These are phyloP conservation scores for Exophiala bonariae DNA, from an alignment of 2,329 filamentous ascomycete genomes.

Conservation along the genomic window DNA sequence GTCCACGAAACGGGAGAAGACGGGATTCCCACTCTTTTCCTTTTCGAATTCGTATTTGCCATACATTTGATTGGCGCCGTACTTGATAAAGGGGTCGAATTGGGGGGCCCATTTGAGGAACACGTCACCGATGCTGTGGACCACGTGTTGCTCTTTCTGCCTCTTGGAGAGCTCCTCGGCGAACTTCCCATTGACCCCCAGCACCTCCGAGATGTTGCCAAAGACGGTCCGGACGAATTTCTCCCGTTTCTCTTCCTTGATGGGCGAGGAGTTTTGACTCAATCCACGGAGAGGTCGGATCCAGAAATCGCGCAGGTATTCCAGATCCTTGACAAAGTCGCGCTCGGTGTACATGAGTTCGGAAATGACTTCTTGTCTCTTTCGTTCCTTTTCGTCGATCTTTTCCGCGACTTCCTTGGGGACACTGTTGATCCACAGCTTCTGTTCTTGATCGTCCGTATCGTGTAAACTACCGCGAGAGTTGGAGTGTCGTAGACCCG, in stretches of 20 bases:
- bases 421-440: conserved; percentile 98
- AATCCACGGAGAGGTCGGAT: conserved; percentile 80
- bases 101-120: conserved; percentile 89
- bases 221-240: conserved; percentile 94
- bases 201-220: conserved; percentile 92
- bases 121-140: conserved; percentile 87
- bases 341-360: conserved; percentile 98
- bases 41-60: conserved; percentile 98
- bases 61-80: conserved; percentile 92
- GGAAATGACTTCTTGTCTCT: conserved; percentile 95
- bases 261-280: conserved; percentile 71
- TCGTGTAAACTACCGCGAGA: conserved; percentile 76
- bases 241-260: conserved; percentile 82
- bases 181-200: conserved; percentile 85
- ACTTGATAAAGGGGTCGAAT: conserved; percentile 94
- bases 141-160: conserved; percentile 87
- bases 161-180: conserved; percentile 84
- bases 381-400: conserved; percentile 89
- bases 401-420: conserved; percentile 91
- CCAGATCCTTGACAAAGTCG: conserved; percentile 97
- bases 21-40: conserved; percentile 81
- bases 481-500: conserved; percentile 73
- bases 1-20: conserved; percentile 89
- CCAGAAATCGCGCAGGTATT: conserved; percentile 98
- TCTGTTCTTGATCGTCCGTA: conserved; percentile 91